Conservation (phyloP, 345 rosid species). For the Eutrema yunnanense region DNA sequence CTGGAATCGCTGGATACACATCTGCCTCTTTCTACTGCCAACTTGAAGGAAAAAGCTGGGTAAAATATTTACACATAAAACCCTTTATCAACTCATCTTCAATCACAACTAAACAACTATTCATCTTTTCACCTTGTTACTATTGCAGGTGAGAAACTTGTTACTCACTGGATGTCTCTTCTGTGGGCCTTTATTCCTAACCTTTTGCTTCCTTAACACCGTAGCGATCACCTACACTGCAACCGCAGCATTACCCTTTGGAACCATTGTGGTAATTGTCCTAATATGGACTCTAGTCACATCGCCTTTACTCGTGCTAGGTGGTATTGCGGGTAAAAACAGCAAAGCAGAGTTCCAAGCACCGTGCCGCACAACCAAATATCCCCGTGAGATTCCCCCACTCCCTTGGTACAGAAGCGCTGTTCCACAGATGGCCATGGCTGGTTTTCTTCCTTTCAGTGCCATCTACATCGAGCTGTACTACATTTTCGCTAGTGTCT, state of each 20-base stretch:
- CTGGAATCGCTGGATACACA: slow-evolving; percentile 84
- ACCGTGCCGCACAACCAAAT: slow-evolving; percentile 83
- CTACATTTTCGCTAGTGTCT: slow-evolving; percentile 82
- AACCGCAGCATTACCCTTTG: slow-evolving; percentile 83
- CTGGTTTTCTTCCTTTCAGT: slow-evolving; percentile 75
- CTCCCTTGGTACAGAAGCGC: slow-evolving; percentile 86
- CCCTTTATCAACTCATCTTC: not conserved
- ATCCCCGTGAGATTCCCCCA: slow-evolving; percentile 75
- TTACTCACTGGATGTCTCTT: slow-evolving; percentile 79
- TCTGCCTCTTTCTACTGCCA: slow-evolving; percentile 85
- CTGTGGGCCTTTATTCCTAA: slow-evolving; percentile 81
- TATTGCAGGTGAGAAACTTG: slow-evolving; percentile 69
- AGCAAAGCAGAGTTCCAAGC: slow-evolving; percentile 94
- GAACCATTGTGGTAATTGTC: slow-evolving; percentile 84
- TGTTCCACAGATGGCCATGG: slow-evolving; percentile 91
- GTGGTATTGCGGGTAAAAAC: slow-evolving; percentile 93
- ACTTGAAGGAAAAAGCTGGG: slow-evolving; percentile 92
- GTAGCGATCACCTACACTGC: slow-evolving; percentile 82
- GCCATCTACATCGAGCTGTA: slow-evolving; percentile 86
- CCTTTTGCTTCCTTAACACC: slow-evolving; percentile 87
- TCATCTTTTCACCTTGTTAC: slow-evolving; percentile 8
- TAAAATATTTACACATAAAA: slow-evolving; percentile 14
- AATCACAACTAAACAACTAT: not conserved
- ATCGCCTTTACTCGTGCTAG: slow-evolving; percentile 75
- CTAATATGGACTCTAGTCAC: slow-evolving; percentile 88